Evolutionary conservation across 2,329 filamentous ascomycete genomes (phyloP), one percentile per base, ranked within the genome.

Genomic region (Sporothrix euskadiensis): DNA sequence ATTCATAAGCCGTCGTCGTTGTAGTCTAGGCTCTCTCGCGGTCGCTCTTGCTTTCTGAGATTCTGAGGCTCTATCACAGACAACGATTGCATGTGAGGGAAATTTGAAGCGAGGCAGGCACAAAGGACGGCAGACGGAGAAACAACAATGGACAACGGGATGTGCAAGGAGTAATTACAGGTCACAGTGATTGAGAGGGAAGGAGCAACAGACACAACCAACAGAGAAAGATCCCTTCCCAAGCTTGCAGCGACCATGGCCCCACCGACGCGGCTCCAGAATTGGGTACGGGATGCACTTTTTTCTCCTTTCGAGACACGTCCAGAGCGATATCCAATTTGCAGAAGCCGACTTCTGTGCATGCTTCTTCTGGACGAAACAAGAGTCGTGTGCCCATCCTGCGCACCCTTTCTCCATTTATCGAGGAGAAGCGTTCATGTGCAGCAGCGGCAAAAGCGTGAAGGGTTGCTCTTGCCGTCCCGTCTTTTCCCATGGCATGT

Each of bases 381-480:
- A 30, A 47, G 39, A 41, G 61, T 66, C 61, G 39, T 47, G 61
- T 66, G 61, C 61, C 39, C 41, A 22, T 61, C 57, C 41, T 66
- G 39, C 61, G 56, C 8, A 7, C 30, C 19, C 30, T 35, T 32
- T 32, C 26, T 26, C 52, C 52, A 56, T 30, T 6, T 30, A 26
- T 19, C 9, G 26, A 26, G 22, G 26, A 52, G 16, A 68, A 35
- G 44, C 26, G 26, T 52, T 30, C 61, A 47, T 52, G 47, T 52
- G 47, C 47, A 30, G 39, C n/a, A 66, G n/a, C 39, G 61, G 47
- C 47, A 69, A n/a, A 39, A 32, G 30, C 19, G 19, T 16, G 19
- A 49, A 52, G 65, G 44, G 32, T 52, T 22, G 65, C 65, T 68
- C 65, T 35, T 68, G 65, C 65, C 65, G 65, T 68, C 65, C 65